Evolutionary conservation across 305 asterid genomes (phyloP).

Genomic region (Fraxinus baroniana): DNA sequence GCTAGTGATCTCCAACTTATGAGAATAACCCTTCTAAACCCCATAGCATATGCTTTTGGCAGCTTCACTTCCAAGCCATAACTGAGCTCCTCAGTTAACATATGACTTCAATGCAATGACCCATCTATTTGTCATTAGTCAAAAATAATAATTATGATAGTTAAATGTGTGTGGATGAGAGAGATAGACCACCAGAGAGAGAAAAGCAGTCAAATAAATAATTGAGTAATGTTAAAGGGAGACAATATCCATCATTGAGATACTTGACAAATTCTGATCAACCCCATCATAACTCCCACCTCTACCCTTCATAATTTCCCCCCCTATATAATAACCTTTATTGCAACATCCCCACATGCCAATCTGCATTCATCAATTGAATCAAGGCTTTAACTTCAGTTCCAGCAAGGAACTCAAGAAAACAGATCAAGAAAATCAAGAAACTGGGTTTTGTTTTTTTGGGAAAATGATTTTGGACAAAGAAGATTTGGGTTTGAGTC

Average conservation of each 20-base stretch:
- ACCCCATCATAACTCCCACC: conserved; percentile 33
- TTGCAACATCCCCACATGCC: conserved; percentile 28
- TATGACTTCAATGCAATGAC: background rate
- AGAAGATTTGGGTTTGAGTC: conserved; percentile 70
- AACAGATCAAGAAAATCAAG: background rate
- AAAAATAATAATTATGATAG: background rate
- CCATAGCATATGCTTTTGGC: background rate
- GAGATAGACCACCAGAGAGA: background rate
- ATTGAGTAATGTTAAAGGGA: conserved; percentile 22
- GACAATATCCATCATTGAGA: conserved; percentile 35
- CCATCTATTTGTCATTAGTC: background rate
- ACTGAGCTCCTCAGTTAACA: background rate
- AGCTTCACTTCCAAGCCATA: background rate
- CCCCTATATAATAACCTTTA: conserved; percentile 44
- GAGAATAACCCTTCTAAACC: background rate
- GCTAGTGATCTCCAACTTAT: background rate
- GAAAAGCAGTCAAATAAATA: background rate
- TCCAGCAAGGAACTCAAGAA: background rate
- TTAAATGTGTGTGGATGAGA: background rate
- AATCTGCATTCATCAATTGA: conserved; percentile 11
- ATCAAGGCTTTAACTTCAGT: background rate
- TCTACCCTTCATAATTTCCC: conserved; percentile 10
- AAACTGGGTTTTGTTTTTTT: background rate
- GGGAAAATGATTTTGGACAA: conserved; percentile 47
- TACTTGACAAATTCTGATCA: conserved; percentile 13